These are phyloP conservation scores for Salvia splendens DNA, from an alignment of 257 asterid genomes.

Conservation along the genomic window DNA sequence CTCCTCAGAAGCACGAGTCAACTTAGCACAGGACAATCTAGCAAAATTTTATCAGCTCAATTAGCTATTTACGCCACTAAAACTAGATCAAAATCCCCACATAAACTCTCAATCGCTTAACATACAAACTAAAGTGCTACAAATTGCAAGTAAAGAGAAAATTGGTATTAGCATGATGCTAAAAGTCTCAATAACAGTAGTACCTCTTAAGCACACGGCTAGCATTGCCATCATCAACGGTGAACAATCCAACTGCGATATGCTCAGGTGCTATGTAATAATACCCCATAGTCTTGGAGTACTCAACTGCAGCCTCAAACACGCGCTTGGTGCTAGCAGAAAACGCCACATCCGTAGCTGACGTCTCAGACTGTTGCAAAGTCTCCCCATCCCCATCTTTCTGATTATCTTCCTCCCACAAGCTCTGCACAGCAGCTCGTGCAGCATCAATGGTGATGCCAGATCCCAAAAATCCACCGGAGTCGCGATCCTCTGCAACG, in stretches of 20 bases:
- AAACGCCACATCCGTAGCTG: conserved; percentile 86
- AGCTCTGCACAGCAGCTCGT: conserved; percentile 69
- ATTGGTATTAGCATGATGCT: neutral
- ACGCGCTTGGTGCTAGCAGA: conserved; percentile 68
- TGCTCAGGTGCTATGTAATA: conserved; percentile 94
- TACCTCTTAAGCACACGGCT: conserved; percentile 84
- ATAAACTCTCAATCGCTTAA: neutral
- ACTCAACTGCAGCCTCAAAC: conserved; percentile 97
- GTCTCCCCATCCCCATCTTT: conserved; percentile 31
- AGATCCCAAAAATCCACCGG: conserved; percentile 80
- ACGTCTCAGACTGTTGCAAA: conserved; percentile 43
- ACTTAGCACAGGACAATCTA: conserved; percentile 7
- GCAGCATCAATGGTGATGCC: conserved; percentile 70
- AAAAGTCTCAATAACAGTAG: neutral
- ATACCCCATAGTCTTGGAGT: conserved; percentile 81
- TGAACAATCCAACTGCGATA: conserved; percentile 84
- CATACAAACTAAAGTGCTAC: conserved; percentile 21
- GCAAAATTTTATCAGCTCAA: conserved; percentile 11
- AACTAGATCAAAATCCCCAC: conserved; percentile 19
- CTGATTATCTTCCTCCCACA: conserved; percentile 57
- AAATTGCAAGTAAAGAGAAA: conserved; percentile 18
- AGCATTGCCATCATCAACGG: conserved; percentile 88
- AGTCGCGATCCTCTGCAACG: conserved; percentile 84
- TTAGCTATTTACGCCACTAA: conserved; percentile 3
- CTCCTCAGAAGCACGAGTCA: conserved; percentile 2